phyloP scores from a whole-genome alignment of 148 eudicot genomes.

The Agrostemma githago region DNA sequence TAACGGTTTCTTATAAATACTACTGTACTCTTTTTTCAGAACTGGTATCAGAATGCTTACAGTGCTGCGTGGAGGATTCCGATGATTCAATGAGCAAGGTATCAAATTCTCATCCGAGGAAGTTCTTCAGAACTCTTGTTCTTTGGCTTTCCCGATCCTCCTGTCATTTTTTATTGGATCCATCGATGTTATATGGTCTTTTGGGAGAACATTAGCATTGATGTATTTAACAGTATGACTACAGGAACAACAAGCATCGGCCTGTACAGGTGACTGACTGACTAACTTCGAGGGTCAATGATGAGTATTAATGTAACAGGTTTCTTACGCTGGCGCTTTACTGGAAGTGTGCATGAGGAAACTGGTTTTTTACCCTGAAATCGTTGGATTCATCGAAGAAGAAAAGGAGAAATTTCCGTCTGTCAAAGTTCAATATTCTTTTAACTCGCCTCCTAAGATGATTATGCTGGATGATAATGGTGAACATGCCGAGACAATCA shows the following conservation, averaged over 20 bases:
- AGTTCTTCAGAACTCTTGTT: too few species aligned
- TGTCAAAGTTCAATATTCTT: constrained; percentile 67
- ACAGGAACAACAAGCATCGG: neutral
- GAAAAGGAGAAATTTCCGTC: constrained; percentile 85
- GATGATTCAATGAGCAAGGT: constrained; percentile 98
- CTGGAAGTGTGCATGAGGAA: constrained; percentile 95
- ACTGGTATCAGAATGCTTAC: constrained; percentile 74
- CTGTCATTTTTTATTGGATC: too few species aligned
- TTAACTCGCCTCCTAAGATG: constrained; percentile 89
- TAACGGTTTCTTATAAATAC: neutral
- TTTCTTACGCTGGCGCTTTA: constrained; percentile 65
- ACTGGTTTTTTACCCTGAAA: constrained; percentile 84
- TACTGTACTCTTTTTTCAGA: constrained; percentile 49
- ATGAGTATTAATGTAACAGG: constrained; percentile 36
- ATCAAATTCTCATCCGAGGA: constrained; percentile 1
- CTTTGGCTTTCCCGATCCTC: too few species aligned
- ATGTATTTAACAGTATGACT: neutral
- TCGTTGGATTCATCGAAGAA: constrained; percentile 83
- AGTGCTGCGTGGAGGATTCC: constrained; percentile 88
- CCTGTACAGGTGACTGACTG: neutral
- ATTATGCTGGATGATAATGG: constrained; percentile 83
- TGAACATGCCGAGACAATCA: constrained; percentile 66
- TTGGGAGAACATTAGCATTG: neutral
- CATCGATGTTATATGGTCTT: too few species aligned
- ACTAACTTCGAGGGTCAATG: constrained; percentile 6